Evolutionary conservation across 176 grass and related monocot species (phyloP).

Genomic region (Chrysopogon serrulatus): DNA sequence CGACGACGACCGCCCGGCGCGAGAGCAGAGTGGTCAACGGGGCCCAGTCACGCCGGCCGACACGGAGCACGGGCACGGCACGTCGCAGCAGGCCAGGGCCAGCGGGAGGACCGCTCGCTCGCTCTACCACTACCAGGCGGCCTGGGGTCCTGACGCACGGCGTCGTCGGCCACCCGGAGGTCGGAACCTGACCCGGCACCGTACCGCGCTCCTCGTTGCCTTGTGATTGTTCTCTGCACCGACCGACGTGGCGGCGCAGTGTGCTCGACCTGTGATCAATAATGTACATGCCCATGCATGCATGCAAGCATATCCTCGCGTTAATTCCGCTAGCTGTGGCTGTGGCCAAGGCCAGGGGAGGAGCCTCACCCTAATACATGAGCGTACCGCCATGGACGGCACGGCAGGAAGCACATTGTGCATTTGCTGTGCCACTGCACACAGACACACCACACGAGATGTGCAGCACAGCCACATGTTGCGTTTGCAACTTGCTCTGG

Average conservation of each 20-base stretch:
- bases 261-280: neutral
- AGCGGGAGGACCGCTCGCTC: neutral
- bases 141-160: neutral
- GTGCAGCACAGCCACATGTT: neutral
- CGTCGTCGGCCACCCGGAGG: too few relatives aligned
- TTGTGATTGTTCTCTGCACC: conserved; percentile 21
- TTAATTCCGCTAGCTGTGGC: too few relatives aligned
- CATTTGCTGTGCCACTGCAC: neutral
- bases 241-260: neutral
- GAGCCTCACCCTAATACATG: neutral
- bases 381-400: neutral
- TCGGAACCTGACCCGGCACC: neutral
- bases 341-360: neutral
- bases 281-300: neutral
- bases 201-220: neutral
- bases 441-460: neutral
- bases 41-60: neutral
- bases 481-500: neutral
- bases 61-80: too few relatives aligned
- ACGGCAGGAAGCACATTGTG: neutral
- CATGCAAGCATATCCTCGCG: neutral
- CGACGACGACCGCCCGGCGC: neutral
- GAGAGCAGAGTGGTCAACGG: neutral
- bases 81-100: neutral
- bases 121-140: neutral